Evolutionary conservation across 768 basidiomycete genomes (phyloP).

Genomic region (Cystofilobasidium ferigula): DNA sequence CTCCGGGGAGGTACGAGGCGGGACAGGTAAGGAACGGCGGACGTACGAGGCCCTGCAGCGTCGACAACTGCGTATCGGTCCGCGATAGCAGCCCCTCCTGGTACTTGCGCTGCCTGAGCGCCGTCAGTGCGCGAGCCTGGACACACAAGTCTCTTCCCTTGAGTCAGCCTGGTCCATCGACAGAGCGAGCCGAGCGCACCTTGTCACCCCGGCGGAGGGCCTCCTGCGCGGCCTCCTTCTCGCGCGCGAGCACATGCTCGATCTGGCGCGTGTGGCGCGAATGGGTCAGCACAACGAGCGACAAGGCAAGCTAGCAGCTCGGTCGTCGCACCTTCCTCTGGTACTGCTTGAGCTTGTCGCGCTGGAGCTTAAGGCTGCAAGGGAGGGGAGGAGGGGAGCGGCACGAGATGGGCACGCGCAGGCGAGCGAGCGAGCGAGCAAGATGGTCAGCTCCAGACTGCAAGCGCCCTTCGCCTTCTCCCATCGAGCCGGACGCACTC

Average conservation of each 20-base stretch:
- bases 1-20: too few species aligned
- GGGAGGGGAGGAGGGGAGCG: not conserved
- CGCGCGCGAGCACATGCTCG: conserved; percentile 71
- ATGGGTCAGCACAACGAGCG: not conserved
- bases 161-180: not conserved
- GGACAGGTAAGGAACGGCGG: not conserved
- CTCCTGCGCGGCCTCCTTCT: conserved; percentile 75
- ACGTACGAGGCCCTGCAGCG: conserved; percentile 73
- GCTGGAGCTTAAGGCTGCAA: conserved; percentile 67
- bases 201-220: conserved; percentile 73
- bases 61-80: conserved; percentile 83
- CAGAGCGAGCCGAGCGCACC: conserved; percentile 38
- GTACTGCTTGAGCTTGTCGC: conserved; percentile 90
- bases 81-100: conserved; percentile 75
- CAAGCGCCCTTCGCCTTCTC: conserved; percentile 10
- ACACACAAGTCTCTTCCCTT: not conserved
- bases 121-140: conserved; percentile 58
- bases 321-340: conserved; percentile 84
- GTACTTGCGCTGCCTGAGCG: conserved; percentile 82
- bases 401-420: too few species aligned
- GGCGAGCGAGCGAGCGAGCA: too few species aligned
- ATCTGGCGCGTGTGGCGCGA: conserved; percentile 48
- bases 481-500: conserved; percentile 49
- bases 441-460: conserved; percentile 14
- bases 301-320: conserved; percentile 1